Percentiles rank a stretch among this genome's conserved stretches.
Evolutionary conservation across 2,329 filamentous ascomycete genomes (phyloP).

Genomic region (Pseudocercospora musae): DNA sequence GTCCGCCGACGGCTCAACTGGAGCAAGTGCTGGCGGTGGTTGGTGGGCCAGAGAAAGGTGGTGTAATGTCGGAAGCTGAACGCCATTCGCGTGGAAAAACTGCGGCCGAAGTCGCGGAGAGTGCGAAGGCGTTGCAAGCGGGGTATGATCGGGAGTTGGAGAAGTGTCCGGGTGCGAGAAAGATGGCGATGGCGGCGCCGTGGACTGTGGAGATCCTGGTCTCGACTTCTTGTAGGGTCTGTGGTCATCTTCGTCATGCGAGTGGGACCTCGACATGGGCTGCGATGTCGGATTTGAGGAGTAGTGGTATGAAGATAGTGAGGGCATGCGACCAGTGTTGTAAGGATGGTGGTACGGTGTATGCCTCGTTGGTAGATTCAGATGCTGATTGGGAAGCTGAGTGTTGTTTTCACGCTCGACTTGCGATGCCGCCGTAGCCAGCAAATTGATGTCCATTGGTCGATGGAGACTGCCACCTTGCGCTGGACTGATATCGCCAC

Average conservation of each 20-base stretch:
- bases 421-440: constrained; percentile 67
- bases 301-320: constrained; percentile 71
- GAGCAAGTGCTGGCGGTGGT: constrained; percentile 59
- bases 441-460: constrained; percentile 62
- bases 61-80: constrained; percentile 84
- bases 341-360: constrained; percentile 48
- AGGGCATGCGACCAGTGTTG: constrained; percentile 64
- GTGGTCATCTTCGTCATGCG: constrained; percentile 77
- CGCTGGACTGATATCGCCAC: constrained; percentile 46
- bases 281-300: constrained; percentile 52
- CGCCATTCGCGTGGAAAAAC: constrained; percentile 56
- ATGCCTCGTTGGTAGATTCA: constrained; percentile 32
- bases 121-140: constrained; percentile 92
- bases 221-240: constrained; percentile 81
- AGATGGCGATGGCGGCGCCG: constrained; percentile 90
- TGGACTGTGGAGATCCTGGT: constrained; percentile 91
- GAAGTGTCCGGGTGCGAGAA: constrained; percentile 95
- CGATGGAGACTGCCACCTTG: constrained; percentile 38
- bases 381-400: constrained; percentile 44
- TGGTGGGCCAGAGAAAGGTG: constrained; percentile 63
- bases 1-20: constrained; percentile 66
- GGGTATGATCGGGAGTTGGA: constrained; percentile 95
- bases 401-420: constrained; percentile 58
- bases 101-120: constrained; percentile 85
- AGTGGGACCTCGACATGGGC: constrained; percentile 88